phyloP scores from a whole-genome alignment of 208 protist species.

The Wallacemonas collosoma region DNA sequence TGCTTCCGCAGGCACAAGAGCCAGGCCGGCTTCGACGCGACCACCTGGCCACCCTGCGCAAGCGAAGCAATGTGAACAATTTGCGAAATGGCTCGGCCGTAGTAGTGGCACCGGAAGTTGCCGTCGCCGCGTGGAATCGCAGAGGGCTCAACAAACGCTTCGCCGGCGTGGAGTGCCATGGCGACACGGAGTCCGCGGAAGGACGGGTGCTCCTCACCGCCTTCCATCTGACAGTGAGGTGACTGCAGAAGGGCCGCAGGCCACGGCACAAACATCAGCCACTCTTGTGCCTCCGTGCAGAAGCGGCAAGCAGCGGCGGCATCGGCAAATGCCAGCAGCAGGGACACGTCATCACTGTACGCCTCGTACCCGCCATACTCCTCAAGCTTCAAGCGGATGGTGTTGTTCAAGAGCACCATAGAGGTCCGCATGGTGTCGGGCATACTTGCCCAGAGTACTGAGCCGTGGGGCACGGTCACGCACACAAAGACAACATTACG shows the following conservation, averaged over 20 bases:
- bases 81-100: constrained; percentile 81
- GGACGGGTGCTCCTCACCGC: constrained; percentile 40
- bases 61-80: constrained; percentile 66
- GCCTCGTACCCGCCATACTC: constrained; percentile 87
- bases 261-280: constrained; percentile 81
- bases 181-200: constrained; percentile 73
- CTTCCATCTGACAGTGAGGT: constrained; percentile 27
- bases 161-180: constrained; percentile 81
- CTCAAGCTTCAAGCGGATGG: constrained; percentile 75
- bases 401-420: constrained; percentile 61
- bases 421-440: constrained; percentile 59
- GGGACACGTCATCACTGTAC: constrained; percentile 79
- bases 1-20: constrained; percentile 41
- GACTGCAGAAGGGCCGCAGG: constrained; percentile 54
- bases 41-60: constrained; percentile 81
- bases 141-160: constrained; percentile 66
- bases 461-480: constrained; percentile 53
- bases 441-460: constrained; percentile 62
- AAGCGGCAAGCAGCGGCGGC: constrained; percentile 80
- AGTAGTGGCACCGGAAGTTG: constrained; percentile 78
- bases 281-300: constrained; percentile 72
- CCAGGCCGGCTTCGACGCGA: constrained; percentile 75
- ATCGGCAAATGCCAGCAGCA: constrained; percentile 82
- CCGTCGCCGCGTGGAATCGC: constrained; percentile 46
- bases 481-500: constrained; percentile 78